Evolutionary conservation across 371 early-diverging fungal genomes (phyloP), one percentile per base, ranked within the genome.

Genomic region (Lichtheimia hyalospora): DNA sequence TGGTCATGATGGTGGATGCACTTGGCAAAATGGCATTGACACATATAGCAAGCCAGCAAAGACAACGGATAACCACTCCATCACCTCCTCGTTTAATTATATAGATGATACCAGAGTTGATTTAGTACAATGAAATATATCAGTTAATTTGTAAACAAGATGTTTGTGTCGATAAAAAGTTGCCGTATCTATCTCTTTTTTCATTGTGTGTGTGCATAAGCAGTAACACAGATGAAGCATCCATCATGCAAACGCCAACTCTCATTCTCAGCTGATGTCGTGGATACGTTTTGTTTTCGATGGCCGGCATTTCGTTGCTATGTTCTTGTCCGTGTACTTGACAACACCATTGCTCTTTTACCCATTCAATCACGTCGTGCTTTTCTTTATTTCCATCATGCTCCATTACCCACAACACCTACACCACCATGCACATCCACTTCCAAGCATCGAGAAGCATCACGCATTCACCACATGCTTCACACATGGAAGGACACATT

Each of bases 261-360:
- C 10, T 34, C 34, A 8, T 34, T 34, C 10, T 34, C 34, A 34
- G 56, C 49, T 1, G 61, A 64, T 14, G 58, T 49, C 3, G 6
- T 72, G 0, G 70, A 68, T 39, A 72, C 73, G 2, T 75, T 75
- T 41, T 68, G 68, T 34, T 75, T 72, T 49, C 64, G 66, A 16
- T 75, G 76, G 76, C 63, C 76, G 4, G 64, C 60, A 2, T 43
- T 58, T 49, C 66, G 67, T 21, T 64, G 66, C 1, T 70, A 68
- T 64, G 70, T 73, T 0, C 44, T 75, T 3, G 67, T 73, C 0
- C 63, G 70, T 7, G 64, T 75, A 3, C 42, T 75, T 0, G 62
- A 67, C 12, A 18, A 44, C 2, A 60, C 68, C 14, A 70, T 75
- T 13, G 72, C 73, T n/a, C 43, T 75, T 23, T 46, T 66, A 12